Evolutionary conservation across 2,329 filamentous ascomycete genomes (phyloP), one percentile per base, ranked within the genome.

Genomic region (Ustulina deusta): DNA sequence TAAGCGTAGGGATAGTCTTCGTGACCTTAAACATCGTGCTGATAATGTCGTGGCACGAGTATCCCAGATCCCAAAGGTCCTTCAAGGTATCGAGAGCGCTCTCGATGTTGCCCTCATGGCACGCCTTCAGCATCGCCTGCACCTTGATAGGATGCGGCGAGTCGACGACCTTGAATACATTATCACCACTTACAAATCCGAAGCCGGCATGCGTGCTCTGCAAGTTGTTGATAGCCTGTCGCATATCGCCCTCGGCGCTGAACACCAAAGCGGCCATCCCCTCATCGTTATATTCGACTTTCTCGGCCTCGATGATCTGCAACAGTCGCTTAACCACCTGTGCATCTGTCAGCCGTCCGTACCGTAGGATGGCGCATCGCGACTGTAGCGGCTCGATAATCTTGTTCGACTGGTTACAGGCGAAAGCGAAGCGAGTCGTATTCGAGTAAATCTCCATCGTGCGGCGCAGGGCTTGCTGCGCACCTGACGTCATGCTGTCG

Each of bases 361-460:
- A 99, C 67, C 96, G 91, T 63, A 99, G 87, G 78, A 99, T 98
- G 22, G 96, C 96, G 79, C 96, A 99, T 75, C 96, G 90, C 20
- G 94, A 97, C 80, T 99, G 96, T 59, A 99, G 85, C n/a, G 96
- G 96, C 81, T 99, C 96, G 80, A 99, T 99, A 78, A 99, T 98
- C 83, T 98, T 99, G 84, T 98, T 99, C 70, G 92, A 96, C 83
- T 97, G 93, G 80, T 99, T 99, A 85, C 96, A 99, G 1, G 96
- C 96, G 77, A 99, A 99, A 0, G 96, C 96, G 77, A 99, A 99
- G 66, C 96, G 89, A 1, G 96, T 99, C 1, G 96, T 99, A 70
- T 94, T 91, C 48, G 93, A 97, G 83, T 98, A 98, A 59, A 98
- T 99, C 80, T 99, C 96, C 96, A 99, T 99, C 0, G 96, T 99